Conservation (phyloP, 108 stramenopile genomes). For the Nitzschia sp. region DNA sequence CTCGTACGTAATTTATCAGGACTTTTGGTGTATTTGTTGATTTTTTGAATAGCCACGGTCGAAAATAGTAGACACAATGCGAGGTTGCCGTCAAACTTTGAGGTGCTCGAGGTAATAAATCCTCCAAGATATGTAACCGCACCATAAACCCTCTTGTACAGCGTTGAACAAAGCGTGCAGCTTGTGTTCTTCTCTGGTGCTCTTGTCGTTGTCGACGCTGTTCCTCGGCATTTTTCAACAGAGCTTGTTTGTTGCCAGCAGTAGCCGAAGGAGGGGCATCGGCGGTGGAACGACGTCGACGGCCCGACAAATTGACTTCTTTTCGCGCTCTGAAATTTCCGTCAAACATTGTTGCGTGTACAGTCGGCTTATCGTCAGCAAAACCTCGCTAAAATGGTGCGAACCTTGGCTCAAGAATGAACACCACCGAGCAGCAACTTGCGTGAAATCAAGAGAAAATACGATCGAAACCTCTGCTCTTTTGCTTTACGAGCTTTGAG, state of each 20-base stretch:
- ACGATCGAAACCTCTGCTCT: too few relatives aligned
- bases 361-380: too few relatives aligned
- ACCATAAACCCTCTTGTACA: conserved; percentile 22
- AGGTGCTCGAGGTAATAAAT: conserved; percentile 2
- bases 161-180: conserved; percentile 25
- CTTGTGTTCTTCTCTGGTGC: conserved; percentile 12
- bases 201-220: conserved; percentile 37
- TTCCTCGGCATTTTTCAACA: conserved; percentile 26
- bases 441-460: too few relatives aligned
- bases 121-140: conserved; percentile 19
- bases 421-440: too few relatives aligned
- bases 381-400: too few relatives aligned
- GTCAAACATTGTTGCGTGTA: conserved; percentile 34
- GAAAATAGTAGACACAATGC: conserved; percentile 25
- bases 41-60: conserved; percentile 3
- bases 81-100: background rate
- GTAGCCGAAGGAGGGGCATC: background rate
- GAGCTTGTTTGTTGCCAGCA: conserved; percentile 14
- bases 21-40: conserved; percentile 5
- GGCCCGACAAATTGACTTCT: conserved; percentile 32
- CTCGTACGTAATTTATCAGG: background rate
- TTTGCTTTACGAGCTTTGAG: too few relatives aligned
- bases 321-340: conserved; percentile 27
- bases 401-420: too few relatives aligned
- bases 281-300: conserved; percentile 8